Evolutionary conservation across 164 flowering plant species (phyloP).

Genomic region (Berberis vulgaris): DNA sequence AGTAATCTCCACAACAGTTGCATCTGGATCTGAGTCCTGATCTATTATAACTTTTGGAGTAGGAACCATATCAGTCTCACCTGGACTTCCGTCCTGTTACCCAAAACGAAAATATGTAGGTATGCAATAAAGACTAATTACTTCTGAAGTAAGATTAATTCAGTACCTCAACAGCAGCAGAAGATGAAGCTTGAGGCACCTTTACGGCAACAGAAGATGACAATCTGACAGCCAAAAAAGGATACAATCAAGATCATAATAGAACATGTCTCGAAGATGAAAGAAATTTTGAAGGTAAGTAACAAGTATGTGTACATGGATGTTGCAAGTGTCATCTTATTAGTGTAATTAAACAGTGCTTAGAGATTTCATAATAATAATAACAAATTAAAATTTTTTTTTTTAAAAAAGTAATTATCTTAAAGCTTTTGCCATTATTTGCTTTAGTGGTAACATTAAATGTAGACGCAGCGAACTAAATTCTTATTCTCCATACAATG

Average conservation of each 20-base stretch:
- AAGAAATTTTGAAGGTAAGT: too few species aligned
- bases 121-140: conserved; percentile 2
- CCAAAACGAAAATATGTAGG: not conserved
- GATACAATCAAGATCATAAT: not conserved
- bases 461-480: too few species aligned
- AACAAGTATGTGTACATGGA: too few species aligned
- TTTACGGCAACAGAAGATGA: conserved; percentile 17
- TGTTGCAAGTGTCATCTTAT: too few species aligned
- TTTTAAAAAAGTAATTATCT: too few species aligned
- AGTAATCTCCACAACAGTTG: conserved; percentile 88
- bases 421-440: too few species aligned
- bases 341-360: too few species aligned
- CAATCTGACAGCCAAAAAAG: conserved; percentile 31
- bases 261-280: not conserved
- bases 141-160: not conserved
- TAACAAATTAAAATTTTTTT: too few species aligned
- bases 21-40: conserved; percentile 85
- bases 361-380: too few species aligned
- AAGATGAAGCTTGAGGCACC: conserved; percentile 44
- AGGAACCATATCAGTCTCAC: conserved; percentile 62
- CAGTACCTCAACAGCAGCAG: conserved; percentile 76
- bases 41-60: conserved; percentile 88
- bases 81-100: conserved; percentile 55
- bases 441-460: too few species aligned
- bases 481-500: too few species aligned